Percentiles rank a stretch among this genome's conserved stretches.
These are phyloP conservation scores for Hansenula sp. DNA, from an alignment of 1,139 yeast species.

Conservation along the genomic window DNA sequence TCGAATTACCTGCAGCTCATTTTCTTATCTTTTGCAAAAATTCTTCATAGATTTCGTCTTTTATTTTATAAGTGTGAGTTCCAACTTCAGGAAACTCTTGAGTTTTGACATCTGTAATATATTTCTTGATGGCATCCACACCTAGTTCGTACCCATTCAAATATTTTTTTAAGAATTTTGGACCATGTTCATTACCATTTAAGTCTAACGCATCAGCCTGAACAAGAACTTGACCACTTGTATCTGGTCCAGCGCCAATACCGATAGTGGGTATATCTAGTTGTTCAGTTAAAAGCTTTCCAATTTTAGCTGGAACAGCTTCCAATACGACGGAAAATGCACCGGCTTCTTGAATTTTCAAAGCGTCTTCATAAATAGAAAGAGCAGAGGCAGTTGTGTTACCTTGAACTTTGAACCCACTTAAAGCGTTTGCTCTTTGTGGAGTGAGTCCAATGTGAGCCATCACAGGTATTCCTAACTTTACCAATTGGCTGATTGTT, in stretches of 20 bases:
- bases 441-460: slow-evolving; percentile 95
- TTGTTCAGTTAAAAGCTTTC: slow-evolving; percentile 54
- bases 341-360: slow-evolving; percentile 70
- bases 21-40: slow-evolving; percentile 29
- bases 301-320: slow-evolving; percentile 80
- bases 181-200: slow-evolving; percentile 47
- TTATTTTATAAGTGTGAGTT: slow-evolving; percentile 67
- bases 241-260: slow-evolving; percentile 85
- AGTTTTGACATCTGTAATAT: slow-evolving; percentile 53
- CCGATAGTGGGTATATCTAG: slow-evolving; percentile 83
- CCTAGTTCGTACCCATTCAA: slow-evolving; percentile 47
- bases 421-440: slow-evolving; percentile 70
- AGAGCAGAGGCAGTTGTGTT: slow-evolving; percentile 48
- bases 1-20: neutral
- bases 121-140: slow-evolving; percentile 47
- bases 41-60: slow-evolving; percentile 56
- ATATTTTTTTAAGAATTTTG: slow-evolving; percentile 79
- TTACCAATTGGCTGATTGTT: slow-evolving; percentile 46
- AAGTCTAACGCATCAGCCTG: slow-evolving; percentile 80
- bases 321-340: slow-evolving; percentile 75
- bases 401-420: slow-evolving; percentile 91
- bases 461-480: slow-evolving; percentile 81
- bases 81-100: slow-evolving; percentile 56
- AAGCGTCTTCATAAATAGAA: slow-evolving; percentile 62
- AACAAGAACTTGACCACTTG: slow-evolving; percentile 89